Percentiles rank a stretch among this genome's conserved stretches.
These are phyloP conservation scores for Ambispora gerdemannii DNA, from an alignment of 192 early-diverging fungal genomes.

Conservation along the genomic window DNA sequence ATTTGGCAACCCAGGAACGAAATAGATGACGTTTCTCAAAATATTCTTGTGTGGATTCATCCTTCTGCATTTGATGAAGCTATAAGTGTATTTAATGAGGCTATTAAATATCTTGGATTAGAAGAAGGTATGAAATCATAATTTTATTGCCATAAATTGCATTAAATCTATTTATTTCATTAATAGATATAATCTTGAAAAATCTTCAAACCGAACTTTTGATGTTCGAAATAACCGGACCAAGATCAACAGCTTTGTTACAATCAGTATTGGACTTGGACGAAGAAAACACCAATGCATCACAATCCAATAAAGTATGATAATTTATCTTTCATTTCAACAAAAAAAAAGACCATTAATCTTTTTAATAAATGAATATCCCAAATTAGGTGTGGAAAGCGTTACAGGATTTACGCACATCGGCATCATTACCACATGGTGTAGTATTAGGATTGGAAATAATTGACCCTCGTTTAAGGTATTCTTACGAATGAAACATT, in stretches of 20 bases:
- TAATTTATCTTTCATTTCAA: no score
- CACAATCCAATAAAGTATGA: constrained; percentile 44
- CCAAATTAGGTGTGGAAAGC: constrained; percentile 43
- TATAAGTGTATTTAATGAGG: constrained; percentile 32
- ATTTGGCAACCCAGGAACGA: constrained; percentile 61
- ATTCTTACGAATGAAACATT: no score
- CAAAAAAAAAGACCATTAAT: no score
- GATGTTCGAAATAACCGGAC: constrained; percentile 87
- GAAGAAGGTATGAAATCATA: constrained; percentile 10
- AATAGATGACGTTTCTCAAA: constrained; percentile 30
- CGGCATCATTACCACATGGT: constrained; percentile 76
- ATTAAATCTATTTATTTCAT: no score
- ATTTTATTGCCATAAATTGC: no score
- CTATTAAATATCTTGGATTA: constrained; percentile 26
- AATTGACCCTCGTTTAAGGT: constrained; percentile 81
- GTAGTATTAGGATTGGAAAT: constrained; percentile 75
- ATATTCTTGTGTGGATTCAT: constrained; percentile 74
- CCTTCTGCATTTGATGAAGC: constrained; percentile 60
- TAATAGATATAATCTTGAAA: constrained; percentile 30
- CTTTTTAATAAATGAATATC: neutral
- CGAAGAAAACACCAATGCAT: constrained; percentile 21
- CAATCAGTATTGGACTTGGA: constrained; percentile 55
- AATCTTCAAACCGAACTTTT: constrained; percentile 60
- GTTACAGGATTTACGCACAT: constrained; percentile 52
- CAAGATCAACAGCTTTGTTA: constrained; percentile 73